Evolutionary conservation across 805 yeast species (phyloP).

Genomic region (Hanseniaspora jakobsenii): DNA sequence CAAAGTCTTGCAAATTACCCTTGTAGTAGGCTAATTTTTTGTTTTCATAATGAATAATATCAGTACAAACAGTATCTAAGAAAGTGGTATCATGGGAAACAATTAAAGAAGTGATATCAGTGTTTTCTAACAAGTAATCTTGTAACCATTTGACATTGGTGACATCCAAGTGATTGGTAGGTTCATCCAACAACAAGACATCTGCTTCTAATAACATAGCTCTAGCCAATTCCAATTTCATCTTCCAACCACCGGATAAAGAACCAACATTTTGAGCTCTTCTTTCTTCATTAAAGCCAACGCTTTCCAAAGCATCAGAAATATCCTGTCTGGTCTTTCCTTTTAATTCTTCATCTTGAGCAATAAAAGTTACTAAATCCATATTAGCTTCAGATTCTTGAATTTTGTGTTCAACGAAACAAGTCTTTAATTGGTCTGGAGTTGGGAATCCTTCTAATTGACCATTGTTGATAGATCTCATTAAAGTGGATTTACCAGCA

Average conservation of each 20-base stretch:
- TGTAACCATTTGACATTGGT: conserved; percentile 86
- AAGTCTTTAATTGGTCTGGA: conserved; percentile 71
- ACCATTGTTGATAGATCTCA: conserved; percentile 94
- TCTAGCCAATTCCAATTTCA: conserved; percentile 96
- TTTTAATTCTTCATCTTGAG: conserved; percentile 69
- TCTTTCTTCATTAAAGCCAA: conserved; percentile 87
- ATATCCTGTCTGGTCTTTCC: conserved; percentile 57
- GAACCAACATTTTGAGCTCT: conserved; percentile 86
- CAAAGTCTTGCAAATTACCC: conserved; percentile 90
- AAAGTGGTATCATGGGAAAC: conserved; percentile 98
- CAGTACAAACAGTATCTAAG: conserved; percentile 90
- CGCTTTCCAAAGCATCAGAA: conserved; percentile 60
- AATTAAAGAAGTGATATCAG: conserved; percentile 82
- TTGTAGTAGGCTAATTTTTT: conserved; percentile 89
- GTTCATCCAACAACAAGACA: conserved; percentile 87
- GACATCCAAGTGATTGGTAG: conserved; percentile 96
- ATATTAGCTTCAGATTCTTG: conserved; percentile 90
- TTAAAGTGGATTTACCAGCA: conserved; percentile 94
- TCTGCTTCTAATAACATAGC: conserved; percentile 98
- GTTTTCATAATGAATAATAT: conserved; percentile 90
- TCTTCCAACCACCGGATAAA: conserved; percentile 97
- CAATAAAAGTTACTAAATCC: conserved; percentile 80
- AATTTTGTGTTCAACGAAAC: conserved; percentile 92
- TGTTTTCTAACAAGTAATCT: conserved; percentile 70
- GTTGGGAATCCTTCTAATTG: conserved; percentile 96